Base-by-base conservation (phyloP, 106 monocot species). In the Platanthera guangdongensis region DNA sequence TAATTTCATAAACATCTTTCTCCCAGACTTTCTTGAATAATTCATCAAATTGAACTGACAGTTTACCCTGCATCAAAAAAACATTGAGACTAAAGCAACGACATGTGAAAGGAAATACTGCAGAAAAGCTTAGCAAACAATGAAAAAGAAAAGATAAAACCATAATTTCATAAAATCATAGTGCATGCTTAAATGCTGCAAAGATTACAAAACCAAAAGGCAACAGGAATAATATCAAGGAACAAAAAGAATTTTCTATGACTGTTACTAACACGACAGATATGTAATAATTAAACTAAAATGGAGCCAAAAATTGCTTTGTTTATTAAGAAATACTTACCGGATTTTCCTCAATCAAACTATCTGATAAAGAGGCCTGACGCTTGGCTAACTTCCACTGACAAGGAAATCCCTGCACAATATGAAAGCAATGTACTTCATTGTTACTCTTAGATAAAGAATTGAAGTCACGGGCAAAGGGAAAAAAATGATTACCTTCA, bases 21-120 rank as follows among this genome's bases (percentile, higher is more conserved):
- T 91, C 91, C 87, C 87, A 89, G 11, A 79, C 81, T 52, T 84
- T 85, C 68, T 77, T 85, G 73, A 94, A 94, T 57, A 94, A 80
- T 79, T 91, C 89, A 75, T 91, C 91, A 84, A 91, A 91, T 64
- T 85, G 81, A 81, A 94, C 77, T 4, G 87, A 86, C 73, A 87
- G 79, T 18, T 57, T 84, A 74, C 76, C 79, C 90, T 90, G 88
- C 62, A 77, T 16, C 46, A 50, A 55, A 13, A 39, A 21, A 64
- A 52, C 5, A 70, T 22, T 8, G 16, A 46, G 51, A 18, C 16
- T 50, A 71, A 50, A 71, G 49, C 46, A 71, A 49, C 5, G 48
- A 7, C 49, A 71, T 47, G 71, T 71, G 7, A 71, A 71, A 18
- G 39, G 68, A 3, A 39, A 39, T 15, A 21, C 49, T 1, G 47